These are phyloP conservation scores for Aspergillus brunneoviolaceus DNA, from an alignment of 2,329 filamentous ascomycete species.

Conservation along the genomic window DNA sequence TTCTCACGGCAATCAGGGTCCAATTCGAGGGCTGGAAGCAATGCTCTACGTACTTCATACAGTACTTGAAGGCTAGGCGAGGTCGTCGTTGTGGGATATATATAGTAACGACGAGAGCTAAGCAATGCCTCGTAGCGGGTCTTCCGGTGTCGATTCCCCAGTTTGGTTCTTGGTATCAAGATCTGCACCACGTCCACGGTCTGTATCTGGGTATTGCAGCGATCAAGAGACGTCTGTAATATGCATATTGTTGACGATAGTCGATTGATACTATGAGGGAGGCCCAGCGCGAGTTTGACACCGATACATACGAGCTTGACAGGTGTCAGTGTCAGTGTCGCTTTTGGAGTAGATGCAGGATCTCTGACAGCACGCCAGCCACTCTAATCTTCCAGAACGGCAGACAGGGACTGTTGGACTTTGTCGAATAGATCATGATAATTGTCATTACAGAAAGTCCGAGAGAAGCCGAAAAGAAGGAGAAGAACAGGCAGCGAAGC, in stretches of 20 bases:
- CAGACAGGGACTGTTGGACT: too few relatives aligned
- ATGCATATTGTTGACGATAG: not conserved
- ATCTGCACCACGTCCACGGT: not conserved
- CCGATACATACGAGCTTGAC: not conserved
- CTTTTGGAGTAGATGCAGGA: not conserved
- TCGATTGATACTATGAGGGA: not conserved
- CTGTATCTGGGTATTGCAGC: not conserved
- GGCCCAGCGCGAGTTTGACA: not conserved
- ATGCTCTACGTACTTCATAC: not conserved
- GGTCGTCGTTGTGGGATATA: not conserved
- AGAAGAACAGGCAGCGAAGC: not conserved
- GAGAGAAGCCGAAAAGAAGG: not conserved
- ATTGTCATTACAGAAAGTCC: too few relatives aligned
- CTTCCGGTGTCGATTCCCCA: not conserved
- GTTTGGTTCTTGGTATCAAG: not conserved
- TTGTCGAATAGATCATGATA: not conserved
- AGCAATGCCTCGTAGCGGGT: not conserved
- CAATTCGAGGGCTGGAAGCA: not conserved
- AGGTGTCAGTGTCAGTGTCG: not conserved
- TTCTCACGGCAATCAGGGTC: not conserved
- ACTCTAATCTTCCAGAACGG: too few relatives aligned
- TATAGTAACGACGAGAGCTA: not conserved
- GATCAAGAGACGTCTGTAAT: not conserved
- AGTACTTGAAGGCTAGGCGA: not conserved
- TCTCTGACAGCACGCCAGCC: not conserved